Base-by-base conservation (phyloP, 108 stramenopile species). In the Nitzschia sp. region DNA sequence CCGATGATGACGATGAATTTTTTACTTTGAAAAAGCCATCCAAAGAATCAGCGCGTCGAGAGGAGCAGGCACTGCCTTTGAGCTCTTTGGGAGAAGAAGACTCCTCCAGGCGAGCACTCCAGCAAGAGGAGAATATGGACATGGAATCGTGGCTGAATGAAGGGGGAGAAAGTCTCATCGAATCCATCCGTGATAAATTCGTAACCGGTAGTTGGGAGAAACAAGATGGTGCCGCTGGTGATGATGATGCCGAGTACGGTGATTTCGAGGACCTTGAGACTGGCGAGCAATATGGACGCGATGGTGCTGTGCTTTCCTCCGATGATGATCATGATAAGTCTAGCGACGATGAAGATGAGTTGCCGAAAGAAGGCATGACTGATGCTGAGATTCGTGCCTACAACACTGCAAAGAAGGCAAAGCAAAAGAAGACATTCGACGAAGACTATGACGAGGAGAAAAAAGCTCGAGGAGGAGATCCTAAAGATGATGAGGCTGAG, bases 231-330 rank as follows among this genome's bases (percentile, higher is more conserved):
- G 54, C 23, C 2, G 68, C 11, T 32, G n/a, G 28, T 31, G 78
- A 88, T 11, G 78, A 82, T 8, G 85, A 74, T 6, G 76, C 74
- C 59, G 74, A 80, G 27, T 91, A 82, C 63, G 98, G 92, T 38
- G 97, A 96, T 64, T 97, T 97, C 82, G 96, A 96, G 59, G 97
- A 98, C 62, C 85, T 98, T 21, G 94, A 97, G 66, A 93, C 93
- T 3, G 93, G 93, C 28, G 93, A 92, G 55, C 78, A 82, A 58
- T 92, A 81, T 69, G 89, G 89, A 0, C 82, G 78, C 4, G 80
- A 63, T 30, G 87, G 74, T 8, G 80, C 81, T 64, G 77, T 88
- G 19, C 85, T 86, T 60, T 97, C 95, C 29, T 96, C 95, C 46
- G 97, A 96, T 80, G 97, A 97, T 64, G 97, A 98, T 59, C 82